Evolutionary conservation across 2,329 filamentous ascomycete species (phyloP).

Genomic region (Aspergillus sp.): DNA sequence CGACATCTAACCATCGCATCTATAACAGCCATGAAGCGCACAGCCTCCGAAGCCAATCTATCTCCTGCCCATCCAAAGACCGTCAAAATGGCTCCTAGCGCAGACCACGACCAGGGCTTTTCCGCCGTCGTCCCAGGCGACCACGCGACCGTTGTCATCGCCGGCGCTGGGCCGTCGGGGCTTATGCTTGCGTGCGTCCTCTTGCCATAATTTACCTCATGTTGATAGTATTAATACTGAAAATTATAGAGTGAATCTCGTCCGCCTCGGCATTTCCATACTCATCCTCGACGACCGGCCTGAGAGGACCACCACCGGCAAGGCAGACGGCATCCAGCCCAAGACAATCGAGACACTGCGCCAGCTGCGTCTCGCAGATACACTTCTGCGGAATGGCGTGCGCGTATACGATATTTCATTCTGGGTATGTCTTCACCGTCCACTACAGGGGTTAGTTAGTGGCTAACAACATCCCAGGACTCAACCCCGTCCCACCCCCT

Average conservation of each 20-base stretch:
- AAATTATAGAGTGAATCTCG: slow-evolving; percentile 52
- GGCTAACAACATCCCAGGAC: neutral
- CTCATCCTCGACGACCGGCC: slow-evolving; percentile 68
- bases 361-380: slow-evolving; percentile 71
- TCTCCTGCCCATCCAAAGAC: slow-evolving; percentile 28
- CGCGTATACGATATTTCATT: slow-evolving; percentile 74
- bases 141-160: slow-evolving; percentile 35
- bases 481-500: slow-evolving; percentile 40
- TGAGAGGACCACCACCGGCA: slow-evolving; percentile 66
- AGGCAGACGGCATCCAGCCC: slow-evolving; percentile 72
- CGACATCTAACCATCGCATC: neutral
- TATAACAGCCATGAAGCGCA: slow-evolving; percentile 29
- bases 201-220: no score
- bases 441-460: no score
- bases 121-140: slow-evolving; percentile 11
- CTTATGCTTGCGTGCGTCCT: slow-evolving; percentile 43
- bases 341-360: slow-evolving; percentile 77
- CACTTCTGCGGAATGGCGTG: slow-evolving; percentile 65
- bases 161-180: slow-evolving; percentile 47
- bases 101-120: slow-evolving; percentile 27
- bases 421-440: slow-evolving; percentile 54
- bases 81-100: slow-evolving; percentile 31
- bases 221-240: no score
- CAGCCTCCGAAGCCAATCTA: neutral
- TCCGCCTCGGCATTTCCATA: slow-evolving; percentile 65